Evolutionary conservation across 495 filamentous ascomycete species (phyloP), one percentile per base, ranked within the genome.

Genomic region (Tuber umbilicatum): DNA sequence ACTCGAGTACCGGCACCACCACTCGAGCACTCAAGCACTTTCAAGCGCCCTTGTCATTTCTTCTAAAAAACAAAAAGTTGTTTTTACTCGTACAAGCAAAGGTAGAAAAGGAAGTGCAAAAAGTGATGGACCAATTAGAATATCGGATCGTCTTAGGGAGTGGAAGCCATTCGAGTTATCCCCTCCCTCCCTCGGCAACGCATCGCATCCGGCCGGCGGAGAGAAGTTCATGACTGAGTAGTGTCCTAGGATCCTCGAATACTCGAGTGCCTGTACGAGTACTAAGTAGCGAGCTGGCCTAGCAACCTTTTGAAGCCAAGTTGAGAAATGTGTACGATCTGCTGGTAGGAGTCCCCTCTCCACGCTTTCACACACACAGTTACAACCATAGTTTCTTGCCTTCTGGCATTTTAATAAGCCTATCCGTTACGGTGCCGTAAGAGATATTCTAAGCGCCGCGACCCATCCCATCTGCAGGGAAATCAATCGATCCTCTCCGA

Each of bases 121-220:
- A 75, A 76, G 73, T 72, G 69, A 77, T 70, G 70, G 21, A 68
- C 75, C 72, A 74, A 79, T 78, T 27, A 70, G n/a, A 39, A 41
- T 43, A 68, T 50, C 75, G 71, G 77, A 47, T 55, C 68, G 71
- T 78, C 71, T 74, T 27, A 31, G 70, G 70, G 10, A n/a, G 76
- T 50, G 71, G 71, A 73, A 31, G 41, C 74, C 70, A 71, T 16
- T 35, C 5, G n/a, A 64, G 55, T 64, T 31, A 64, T 14, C 1
- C 10, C 55, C 55, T 5, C 12, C 3, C 7, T 31, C n/a, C 55
- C n/a, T 14, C 55, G 27, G 55, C 27, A 31, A 64, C 23, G 6
- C n/a, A 64, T 35, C 12, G n/a, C 27, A 31, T 31, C 55, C 23
- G 27, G 27, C 55, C 27, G 10, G 27, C 35, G 3, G 5, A 5